Base-by-base conservation (phyloP, 176 grass and related monocot genomes). In the Musa acuminata region DNA sequence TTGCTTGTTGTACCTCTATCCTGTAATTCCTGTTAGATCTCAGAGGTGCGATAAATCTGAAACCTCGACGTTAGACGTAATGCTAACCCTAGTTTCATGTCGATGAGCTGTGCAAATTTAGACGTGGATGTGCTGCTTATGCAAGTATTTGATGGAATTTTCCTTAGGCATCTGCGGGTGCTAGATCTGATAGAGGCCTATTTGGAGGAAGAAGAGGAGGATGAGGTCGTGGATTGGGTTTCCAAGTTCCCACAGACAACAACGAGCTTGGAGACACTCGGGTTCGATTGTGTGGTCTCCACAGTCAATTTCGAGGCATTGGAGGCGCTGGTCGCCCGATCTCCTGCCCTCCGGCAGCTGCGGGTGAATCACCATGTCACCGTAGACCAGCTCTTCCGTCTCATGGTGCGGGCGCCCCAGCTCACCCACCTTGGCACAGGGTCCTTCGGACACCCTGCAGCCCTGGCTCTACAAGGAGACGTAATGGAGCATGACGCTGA, bases 341-440 rank as follows among this genome's bases (percentile, higher is more conserved):
- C 85, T 1, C 83, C 83, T 12, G 72, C 75, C 5, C 73, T 99
- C 14, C 68, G 54, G 1, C 70, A 57, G 55, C 74, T 99, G 58
- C 87, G 81, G 53, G 86, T 99, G 20, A 99, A 99, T 55, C 76
- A 99, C 1, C 90, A 91, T 13, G 86, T 99, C 50, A 82, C 86
- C 0, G 27, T 94, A 29, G 88, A 89, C 71, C 90, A 99, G 84
- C 51, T 99, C 20, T 69, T 70, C 43, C 77, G 95, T 52, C 80
- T 99, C 11, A 88, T 99, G 80, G 85, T 83, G 72, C 82, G 69
- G 64, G 95, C 95, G 19, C 90, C 92, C 22, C 90, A 87, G 78
- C 88, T 94, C 48, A 91, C 85, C 0, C 85, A 98, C 53, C 88
- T 98, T 22, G 95, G 95, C 59, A 89, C 95, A 3, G 95, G 95